phyloP scores from a whole-genome alignment of 495 filamentous ascomycete species.

The Penicillium waksmanii region DNA sequence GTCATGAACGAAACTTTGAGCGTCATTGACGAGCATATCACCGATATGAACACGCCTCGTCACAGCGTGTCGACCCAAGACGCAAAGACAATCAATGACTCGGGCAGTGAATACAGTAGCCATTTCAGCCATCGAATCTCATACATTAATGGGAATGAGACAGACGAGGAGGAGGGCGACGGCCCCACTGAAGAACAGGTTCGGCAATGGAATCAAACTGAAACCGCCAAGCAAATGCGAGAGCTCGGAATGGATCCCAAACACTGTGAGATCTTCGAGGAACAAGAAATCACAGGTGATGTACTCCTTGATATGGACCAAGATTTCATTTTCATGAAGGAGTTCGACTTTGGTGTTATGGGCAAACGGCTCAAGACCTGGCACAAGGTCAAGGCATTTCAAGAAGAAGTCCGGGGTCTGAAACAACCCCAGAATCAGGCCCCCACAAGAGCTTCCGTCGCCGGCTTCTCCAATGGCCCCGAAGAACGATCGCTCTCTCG shows the following conservation, averaged over 20 bases:
- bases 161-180: constrained; percentile 68
- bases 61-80: constrained; percentile 57
- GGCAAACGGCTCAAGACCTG: constrained; percentile 89
- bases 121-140: constrained; percentile 76
- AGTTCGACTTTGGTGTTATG: constrained; percentile 91
- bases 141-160: constrained; percentile 88
- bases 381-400: constrained; percentile 88
- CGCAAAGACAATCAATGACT: constrained; percentile 69
- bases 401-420: constrained; percentile 72
- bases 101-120: constrained; percentile 86
- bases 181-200: constrained; percentile 66
- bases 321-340: constrained; percentile 88
- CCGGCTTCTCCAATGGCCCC: constrained; percentile 35
- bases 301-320: constrained; percentile 95
- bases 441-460: constrained; percentile 31
- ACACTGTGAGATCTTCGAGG: constrained; percentile 91
- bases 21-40: constrained; percentile 98
- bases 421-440: constrained; percentile 23
- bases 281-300: constrained; percentile 95
- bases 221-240: constrained; percentile 86
- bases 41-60: constrained; percentile 80
- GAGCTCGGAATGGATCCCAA: constrained; percentile 75
- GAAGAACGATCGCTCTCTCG: constrained; percentile 47
- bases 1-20: constrained; percentile 97
- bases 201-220: constrained; percentile 70